Evolutionary conservation across 371 early-diverging fungal species (phyloP), one percentile per base, ranked within the genome.

Genomic region (Dichotomocladium elegans): DNA sequence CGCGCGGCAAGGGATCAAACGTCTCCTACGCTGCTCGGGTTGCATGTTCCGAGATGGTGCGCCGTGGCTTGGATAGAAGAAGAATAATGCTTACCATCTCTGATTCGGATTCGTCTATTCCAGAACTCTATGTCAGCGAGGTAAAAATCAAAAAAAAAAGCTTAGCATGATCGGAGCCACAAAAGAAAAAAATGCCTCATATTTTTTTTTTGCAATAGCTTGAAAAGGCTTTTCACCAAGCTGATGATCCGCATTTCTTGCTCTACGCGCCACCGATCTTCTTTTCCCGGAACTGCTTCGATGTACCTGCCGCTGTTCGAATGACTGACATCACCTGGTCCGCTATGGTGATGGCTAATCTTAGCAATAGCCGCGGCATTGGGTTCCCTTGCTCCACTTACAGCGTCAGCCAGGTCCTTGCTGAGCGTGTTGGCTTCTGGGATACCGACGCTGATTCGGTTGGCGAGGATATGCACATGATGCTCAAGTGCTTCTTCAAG

Each of bases 381-480:
- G 72, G 79, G 31, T 77, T 88, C 42, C 91, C 91, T 26, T 89
- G 91, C 60, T 87, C 88, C 2, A 86, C 82, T 3, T 91, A 91
- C 68, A 80, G 83, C 42, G 55, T 91, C 34, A 76, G 82, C 21
- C 81, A 88, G 77, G 79, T 83, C 28, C 73, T 90, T 41, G 86
- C 85, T 7, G 71, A 81, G 25, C 59, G 82, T 33, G 87, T 91
- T 22, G 82, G 81, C 31, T 89, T 81, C 49, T 91, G 91, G 91
- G 91, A 91, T 60, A 79, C 82, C 4, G 83, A 84, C 54, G 80
- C 87, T 10, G 89, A 89, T 68, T 83, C 88, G 14, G 84, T 89
- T 37, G 91, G 89, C 30, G 91, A 91, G 60, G 91, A 91, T 65
- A 80, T 91, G 83, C 91, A 91, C 69, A 91, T 90, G 91, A 82